Evolutionary conservation across 305 asterid species (phyloP).

Genomic region (Rubia balearica): DNA sequence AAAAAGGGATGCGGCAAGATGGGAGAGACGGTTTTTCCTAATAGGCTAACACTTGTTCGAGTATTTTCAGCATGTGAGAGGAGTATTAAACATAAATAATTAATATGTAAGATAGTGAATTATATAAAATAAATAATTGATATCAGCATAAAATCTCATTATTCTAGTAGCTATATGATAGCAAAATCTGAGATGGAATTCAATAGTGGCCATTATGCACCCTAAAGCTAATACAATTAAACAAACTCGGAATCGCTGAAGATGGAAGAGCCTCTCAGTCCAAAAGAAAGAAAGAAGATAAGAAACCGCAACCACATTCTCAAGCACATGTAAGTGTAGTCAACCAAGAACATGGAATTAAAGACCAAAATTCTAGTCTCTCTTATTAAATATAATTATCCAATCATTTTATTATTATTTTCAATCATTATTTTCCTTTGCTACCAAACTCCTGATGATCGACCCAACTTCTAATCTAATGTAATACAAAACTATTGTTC

Average conservation of each 20-base stretch:
- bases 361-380: slow-evolving; percentile 15
- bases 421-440: background rate
- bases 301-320: slow-evolving; percentile 9
- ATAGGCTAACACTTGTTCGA: too few species aligned
- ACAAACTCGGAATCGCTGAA: slow-evolving; percentile 1
- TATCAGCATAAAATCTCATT: too few species aligned
- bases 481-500: too few species aligned
- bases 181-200: background rate
- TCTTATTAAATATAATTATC: too few species aligned
- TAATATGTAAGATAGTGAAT: too few species aligned
- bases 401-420: background rate
- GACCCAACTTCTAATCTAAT: background rate
- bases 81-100: too few species aligned
- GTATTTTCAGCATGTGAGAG: too few species aligned
- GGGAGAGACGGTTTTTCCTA: too few species aligned
- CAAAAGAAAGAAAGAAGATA: background rate
- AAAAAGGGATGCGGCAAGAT: too few species aligned
- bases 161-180: too few species aligned
- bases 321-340: slow-evolving; percentile 9
- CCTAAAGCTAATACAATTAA: slow-evolving; percentile 18
- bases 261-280: background rate
- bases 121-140: too few species aligned
- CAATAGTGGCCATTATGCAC: background rate
- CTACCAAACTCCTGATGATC: slow-evolving; percentile 10
- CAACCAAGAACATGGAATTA: slow-evolving; percentile 14